Evolutionary conservation across 139 green algal species (phyloP).

Genomic region (Eudorina sp.): DNA sequence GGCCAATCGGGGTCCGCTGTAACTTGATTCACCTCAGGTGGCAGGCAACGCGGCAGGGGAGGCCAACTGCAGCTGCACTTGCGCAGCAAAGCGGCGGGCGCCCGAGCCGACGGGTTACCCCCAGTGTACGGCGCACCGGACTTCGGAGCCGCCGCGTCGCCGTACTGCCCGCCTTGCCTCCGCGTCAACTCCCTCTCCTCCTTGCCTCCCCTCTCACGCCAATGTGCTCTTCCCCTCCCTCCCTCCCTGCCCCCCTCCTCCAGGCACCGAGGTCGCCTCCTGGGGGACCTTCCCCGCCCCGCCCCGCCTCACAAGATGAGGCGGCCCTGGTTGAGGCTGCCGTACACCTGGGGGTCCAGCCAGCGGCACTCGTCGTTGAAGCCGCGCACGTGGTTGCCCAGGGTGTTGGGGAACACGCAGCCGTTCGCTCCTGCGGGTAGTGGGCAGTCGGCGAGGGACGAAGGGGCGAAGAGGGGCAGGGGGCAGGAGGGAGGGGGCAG

Average conservation of each 20-base stretch:
- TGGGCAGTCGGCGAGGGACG: too few relatives aligned
- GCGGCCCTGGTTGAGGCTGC: neutral
- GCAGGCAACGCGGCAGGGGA: too few relatives aligned
- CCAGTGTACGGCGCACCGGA: neutral
- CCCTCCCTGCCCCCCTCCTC: neutral
- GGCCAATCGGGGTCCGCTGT: too few relatives aligned
- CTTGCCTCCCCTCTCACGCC: neutral
- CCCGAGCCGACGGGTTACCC: too few relatives aligned
- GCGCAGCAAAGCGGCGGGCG: too few relatives aligned
- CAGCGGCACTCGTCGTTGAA: conserved; percentile 27
- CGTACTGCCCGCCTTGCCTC: neutral
- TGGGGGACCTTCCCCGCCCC: too few relatives aligned
- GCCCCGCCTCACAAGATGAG: conserved; percentile 3
- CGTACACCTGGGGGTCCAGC: neutral
- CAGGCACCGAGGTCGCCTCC: neutral
- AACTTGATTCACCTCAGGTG: too few relatives aligned
- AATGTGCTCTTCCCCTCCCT: neutral
- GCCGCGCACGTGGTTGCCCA: neutral
- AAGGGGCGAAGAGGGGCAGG: too few relatives aligned
- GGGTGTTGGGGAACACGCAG: neutral
- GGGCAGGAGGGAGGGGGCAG: too few relatives aligned
- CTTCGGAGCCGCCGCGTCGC: neutral
- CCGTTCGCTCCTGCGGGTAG: neutral
- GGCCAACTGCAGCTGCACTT: too few relatives aligned
- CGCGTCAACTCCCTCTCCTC: neutral